Base-by-base conservation (phyloP, 2,329 filamentous ascomycete species). In the Madurella mycetomatis region DNA sequence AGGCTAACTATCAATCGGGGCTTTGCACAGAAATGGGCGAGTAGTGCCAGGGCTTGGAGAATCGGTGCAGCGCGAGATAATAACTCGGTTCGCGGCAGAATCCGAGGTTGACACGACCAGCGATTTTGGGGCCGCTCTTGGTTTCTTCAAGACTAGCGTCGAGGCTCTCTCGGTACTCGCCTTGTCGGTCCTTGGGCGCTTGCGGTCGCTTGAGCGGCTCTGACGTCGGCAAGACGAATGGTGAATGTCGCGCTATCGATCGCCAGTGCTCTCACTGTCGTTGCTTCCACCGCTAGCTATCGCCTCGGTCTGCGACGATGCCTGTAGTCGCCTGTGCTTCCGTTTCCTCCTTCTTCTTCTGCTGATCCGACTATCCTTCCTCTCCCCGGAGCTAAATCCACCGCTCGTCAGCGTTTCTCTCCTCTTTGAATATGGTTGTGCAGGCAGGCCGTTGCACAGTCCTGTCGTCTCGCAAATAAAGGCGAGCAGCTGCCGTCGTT, bases 1-100 rank as follows among this genome's bases (percentile, higher is more conserved):
- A 43, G 50, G 47, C 45, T 40, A 34, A 31, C 40, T 42, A 49
- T 49, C 52, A 55, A 57, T 55, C 47, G 47, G 46, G 37, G 48
- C 16, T 44, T 13, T 37, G 47, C 47, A 47, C 15, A 39, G 44
- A 43, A 8, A n/a, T 15, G 16, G 40, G 30, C 18, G 9, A 34
- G 31, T 41, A 43, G 15, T 32, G 34, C 34, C 2, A 15, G 34
- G 34, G 4, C 34, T 37, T 9, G 34, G 18, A 16, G 40, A 13
- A 34, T 41, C 32, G 13, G 37, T 32, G 30, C 34, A 13, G 9
- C 12, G 13, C 31, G 41, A 41, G 9, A 16, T 7, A 19, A 18
- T 31, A 9, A 37, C 34, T 37, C 11, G 34, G 34, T 37, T 37
- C 34, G 34, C 9, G 34, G 4, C 4, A 37, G 34, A 11, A 37